A percentile compares a stretch with the other conserved stretches of the same genome.
These are phyloP conservation scores for Oryza glaberrima DNA, from an alignment of 176 grass and related monocot genomes.

Conservation along the genomic window DNA sequence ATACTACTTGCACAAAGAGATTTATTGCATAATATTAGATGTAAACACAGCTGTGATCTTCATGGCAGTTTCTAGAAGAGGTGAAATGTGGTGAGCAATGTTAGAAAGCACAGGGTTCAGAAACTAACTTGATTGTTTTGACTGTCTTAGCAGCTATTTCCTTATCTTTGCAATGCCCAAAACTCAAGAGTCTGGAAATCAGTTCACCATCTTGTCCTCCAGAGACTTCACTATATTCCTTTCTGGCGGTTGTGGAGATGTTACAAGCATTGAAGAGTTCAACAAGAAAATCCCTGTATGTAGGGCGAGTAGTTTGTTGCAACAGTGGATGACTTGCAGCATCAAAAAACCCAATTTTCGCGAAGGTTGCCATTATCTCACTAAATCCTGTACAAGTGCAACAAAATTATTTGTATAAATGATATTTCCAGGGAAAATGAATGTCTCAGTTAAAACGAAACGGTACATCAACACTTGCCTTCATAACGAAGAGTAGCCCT, in stretches of 20 bases:
- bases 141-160: constrained; percentile 65
- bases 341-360: constrained; percentile 74
- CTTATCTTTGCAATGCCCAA: constrained; percentile 72
- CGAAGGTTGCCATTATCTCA: constrained; percentile 80
- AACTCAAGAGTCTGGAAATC: constrained; percentile 55
- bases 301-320: constrained; percentile 49
- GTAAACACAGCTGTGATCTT: background rate
- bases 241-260: constrained; percentile 25
- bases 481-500: constrained; percentile 97
- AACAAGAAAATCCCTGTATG: constrained; percentile 64
- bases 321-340: constrained; percentile 62
- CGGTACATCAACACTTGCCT: constrained; percentile 49
- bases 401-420: constrained; percentile 29
- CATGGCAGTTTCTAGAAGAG: constrained; percentile 7
- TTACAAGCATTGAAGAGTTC: constrained; percentile 54
- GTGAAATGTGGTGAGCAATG: background rate
- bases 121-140: constrained; percentile 89
- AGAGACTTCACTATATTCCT: constrained; percentile 11
- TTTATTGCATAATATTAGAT: background rate
- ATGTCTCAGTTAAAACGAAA: background rate
- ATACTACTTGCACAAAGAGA: background rate
- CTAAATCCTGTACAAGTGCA: constrained; percentile 72
- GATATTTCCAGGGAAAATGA: background rate
- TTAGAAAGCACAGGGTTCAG: constrained; percentile 9
- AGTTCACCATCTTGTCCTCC: constrained; percentile 63